Evolutionary conservation across 225 moss, liverwort and hornwort genomes (phyloP).

Genomic region (Lunularia cruciata): DNA sequence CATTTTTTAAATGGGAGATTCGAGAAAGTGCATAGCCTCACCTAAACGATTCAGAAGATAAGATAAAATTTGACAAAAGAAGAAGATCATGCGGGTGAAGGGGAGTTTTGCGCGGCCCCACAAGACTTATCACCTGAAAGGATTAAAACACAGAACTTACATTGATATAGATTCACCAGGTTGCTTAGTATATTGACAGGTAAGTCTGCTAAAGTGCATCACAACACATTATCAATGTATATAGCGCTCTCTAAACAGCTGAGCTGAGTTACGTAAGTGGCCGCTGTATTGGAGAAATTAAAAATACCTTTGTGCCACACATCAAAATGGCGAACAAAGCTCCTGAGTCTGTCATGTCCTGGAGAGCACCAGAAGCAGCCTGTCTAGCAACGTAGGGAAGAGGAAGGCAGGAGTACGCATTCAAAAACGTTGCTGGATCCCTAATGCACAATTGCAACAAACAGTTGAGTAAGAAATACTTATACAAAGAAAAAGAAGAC

Average conservation of each 20-base stretch:
- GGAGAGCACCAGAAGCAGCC: conserved; percentile 86
- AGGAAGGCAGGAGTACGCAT: conserved; percentile 84
- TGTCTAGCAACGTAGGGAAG: conserved; percentile 89
- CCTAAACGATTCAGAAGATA: conserved; percentile 96
- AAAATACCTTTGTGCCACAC: conserved; percentile 79
- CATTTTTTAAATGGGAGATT: too few species aligned
- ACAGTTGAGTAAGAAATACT: too few species aligned
- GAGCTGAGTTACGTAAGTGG: too few species aligned
- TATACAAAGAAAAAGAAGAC: too few species aligned
- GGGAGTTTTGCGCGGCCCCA: conserved; percentile 71
- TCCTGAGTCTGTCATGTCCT: conserved; percentile 74
- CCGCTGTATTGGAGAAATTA: neutral
- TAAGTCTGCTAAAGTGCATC: too few species aligned
- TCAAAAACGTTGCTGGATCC: conserved; percentile 90
- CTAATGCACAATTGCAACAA: conserved; percentile 32
- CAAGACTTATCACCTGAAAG: conserved; percentile 84
- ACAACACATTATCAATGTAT: too few species aligned
- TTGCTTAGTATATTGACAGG: too few species aligned
- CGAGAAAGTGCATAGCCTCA: conserved; percentile 47
- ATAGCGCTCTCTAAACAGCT: too few species aligned
- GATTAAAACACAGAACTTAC: too few species aligned
- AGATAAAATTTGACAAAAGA: conserved; percentile 87
- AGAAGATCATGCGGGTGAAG: conserved; percentile 90
- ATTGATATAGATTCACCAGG: too few species aligned
- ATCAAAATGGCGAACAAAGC: conserved; percentile 89